Evolutionary conservation across 169 alveolate species (phyloP).

Genomic region (Cryptosporidium viatorum): DNA sequence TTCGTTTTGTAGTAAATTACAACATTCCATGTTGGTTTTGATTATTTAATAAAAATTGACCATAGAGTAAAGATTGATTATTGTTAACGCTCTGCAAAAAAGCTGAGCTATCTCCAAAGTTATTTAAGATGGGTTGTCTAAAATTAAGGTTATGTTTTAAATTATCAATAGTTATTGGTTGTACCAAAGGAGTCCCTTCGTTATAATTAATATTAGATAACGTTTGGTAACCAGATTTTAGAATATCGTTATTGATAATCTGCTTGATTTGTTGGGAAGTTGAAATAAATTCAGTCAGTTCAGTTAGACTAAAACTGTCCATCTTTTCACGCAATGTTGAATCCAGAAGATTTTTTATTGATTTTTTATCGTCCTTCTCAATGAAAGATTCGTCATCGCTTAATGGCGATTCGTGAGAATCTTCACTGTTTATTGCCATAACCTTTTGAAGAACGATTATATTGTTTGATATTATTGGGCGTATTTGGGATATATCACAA

Average conservation of each 20-base stretch:
- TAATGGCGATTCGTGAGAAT: background rate
- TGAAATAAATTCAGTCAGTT: constrained; percentile 22
- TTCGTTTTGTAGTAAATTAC: background rate
- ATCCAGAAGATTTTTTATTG: constrained; percentile 4
- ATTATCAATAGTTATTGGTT: background rate
- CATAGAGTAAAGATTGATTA: background rate
- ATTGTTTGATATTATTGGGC: background rate
- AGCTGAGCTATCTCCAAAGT: background rate
- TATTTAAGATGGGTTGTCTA: background rate
- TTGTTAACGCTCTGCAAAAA: background rate
- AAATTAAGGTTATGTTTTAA: background rate
- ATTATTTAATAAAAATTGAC: background rate
- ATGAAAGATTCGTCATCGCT: background rate
- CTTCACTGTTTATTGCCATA: constrained; percentile 13
- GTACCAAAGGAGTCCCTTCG: background rate
- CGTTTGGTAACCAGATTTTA: background rate
- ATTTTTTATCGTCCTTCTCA: background rate
- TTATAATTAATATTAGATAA: background rate
- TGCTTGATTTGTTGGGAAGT: constrained; percentile 18
- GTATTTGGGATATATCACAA: constrained; percentile 5
- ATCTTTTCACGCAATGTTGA: constrained; percentile 15
- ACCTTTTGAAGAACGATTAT: constrained; percentile 6
- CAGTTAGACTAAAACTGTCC: constrained; percentile 7
- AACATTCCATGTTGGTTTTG: background rate
- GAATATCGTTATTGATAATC: background rate